Conservation (phyloP, 2,329 filamentous ascomycete species). For the Lecanosticta acicola region DNA sequence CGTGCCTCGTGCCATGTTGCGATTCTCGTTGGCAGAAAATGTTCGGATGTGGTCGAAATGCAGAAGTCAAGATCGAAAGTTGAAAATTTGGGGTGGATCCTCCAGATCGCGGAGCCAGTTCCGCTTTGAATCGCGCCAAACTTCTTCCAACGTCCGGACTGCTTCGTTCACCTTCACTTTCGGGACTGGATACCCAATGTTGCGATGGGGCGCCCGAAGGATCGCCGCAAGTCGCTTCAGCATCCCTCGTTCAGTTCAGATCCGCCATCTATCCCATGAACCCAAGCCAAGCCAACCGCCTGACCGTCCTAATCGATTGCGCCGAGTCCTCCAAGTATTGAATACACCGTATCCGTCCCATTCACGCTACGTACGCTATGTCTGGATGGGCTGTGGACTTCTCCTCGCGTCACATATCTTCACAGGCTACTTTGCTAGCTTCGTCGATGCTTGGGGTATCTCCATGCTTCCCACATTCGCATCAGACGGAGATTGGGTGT, state of each 20-base stretch:
- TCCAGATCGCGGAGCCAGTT: conserved; percentile 1
- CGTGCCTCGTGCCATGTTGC: conserved; percentile 45
- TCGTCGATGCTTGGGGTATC: conserved; percentile 60
- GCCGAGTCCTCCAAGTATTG: too few relatives aligned
- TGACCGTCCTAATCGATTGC: not conserved
- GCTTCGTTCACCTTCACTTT: not conserved
- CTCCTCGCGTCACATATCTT: conserved; percentile 30
- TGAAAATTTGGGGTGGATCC: conserved; percentile 1
- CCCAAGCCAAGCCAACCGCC: not conserved
- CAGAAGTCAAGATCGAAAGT: not conserved
- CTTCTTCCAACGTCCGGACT: not conserved
- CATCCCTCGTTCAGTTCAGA: not conserved
- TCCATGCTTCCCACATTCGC: conserved; percentile 87
- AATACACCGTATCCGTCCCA: not conserved
- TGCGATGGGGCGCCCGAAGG: conserved; percentile 4
- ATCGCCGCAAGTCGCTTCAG: not conserved
- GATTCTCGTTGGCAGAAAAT: not conserved
- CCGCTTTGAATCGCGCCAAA: conserved; percentile 2
- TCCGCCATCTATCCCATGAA: conserved; percentile 1
- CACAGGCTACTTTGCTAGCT: conserved; percentile 52
- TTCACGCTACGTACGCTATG: not conserved
- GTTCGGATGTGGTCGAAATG: not conserved
- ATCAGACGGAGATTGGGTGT: conserved; percentile 60
- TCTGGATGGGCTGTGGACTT: not conserved
- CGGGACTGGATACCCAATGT: conserved; percentile 3